Percentiles rank a stretch among this genome's conserved stretches.
Evolutionary conservation across 1,284 basidiomycete species (phyloP).

Genomic region (Heterobasidion occidentale): DNA sequence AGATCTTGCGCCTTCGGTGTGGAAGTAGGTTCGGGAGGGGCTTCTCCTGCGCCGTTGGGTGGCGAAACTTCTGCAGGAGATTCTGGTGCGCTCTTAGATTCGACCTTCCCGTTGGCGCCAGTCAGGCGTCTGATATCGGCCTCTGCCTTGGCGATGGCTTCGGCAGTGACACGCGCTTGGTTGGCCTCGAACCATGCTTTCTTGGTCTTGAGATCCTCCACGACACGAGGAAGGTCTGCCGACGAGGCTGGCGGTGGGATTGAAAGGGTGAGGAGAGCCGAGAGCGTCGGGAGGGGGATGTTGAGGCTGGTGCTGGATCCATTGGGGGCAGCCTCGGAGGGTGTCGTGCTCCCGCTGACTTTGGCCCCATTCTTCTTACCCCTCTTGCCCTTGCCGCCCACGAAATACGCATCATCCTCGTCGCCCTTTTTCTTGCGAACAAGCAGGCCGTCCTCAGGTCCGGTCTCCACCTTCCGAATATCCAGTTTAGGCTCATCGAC

Average conservation of each 20-base stretch:
- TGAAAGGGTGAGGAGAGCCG: slow-evolving; percentile 82
- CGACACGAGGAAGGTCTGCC: slow-evolving; percentile 75
- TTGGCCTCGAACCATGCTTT: slow-evolving; percentile 90
- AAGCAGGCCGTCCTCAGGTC: slow-evolving; percentile 63
- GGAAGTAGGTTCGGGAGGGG: slow-evolving; percentile 37
- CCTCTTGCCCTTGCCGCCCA: slow-evolving; percentile 61
- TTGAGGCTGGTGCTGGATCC: slow-evolving; percentile 43
- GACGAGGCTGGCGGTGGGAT: slow-evolving; percentile 84
- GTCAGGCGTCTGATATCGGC: slow-evolving; percentile 69
- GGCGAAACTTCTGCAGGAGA: slow-evolving; percentile 22
- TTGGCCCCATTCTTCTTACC: slow-evolving; percentile 54
- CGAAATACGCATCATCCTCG: slow-evolving; percentile 81
- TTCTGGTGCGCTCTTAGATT: background rate
- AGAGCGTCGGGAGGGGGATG: slow-evolving; percentile 80
- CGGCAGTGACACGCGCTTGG: slow-evolving; percentile 58
- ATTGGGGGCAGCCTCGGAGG: slow-evolving; percentile 24
- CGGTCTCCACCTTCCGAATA: slow-evolving; percentile 74
- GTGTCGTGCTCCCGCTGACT: slow-evolving; percentile 30
- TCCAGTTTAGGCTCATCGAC: slow-evolving; percentile 80
- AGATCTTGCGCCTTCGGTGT: slow-evolving; percentile 29
- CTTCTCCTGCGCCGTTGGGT: slow-evolving; percentile 39
- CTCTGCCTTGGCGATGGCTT: slow-evolving; percentile 74
- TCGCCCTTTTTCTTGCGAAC: slow-evolving; percentile 88
- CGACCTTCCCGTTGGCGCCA: slow-evolving; percentile 30
- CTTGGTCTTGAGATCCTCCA: slow-evolving; percentile 91